Base-by-base conservation (phyloP, 352 stramenopile species). In the Phytophthora foliorum region DNA sequence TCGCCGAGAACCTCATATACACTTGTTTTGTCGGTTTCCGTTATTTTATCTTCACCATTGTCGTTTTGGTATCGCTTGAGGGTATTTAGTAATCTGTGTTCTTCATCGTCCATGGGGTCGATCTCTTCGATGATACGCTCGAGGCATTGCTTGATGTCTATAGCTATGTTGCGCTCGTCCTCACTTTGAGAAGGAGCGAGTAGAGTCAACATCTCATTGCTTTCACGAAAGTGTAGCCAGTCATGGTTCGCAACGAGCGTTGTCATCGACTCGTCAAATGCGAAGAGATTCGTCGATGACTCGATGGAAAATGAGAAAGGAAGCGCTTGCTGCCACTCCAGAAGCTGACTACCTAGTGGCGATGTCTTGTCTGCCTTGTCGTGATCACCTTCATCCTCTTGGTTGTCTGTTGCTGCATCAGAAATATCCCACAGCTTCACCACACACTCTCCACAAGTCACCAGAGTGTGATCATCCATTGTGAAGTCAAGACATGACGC, bases 361-460 rank as follows among this genome's bases (percentile, higher is more conserved):
- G 41, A 16, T 17, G 36, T 11, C 22, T 29, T 53, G 0, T 58
- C 13, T 5, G 27, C 2, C 9, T 46, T 19, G 0, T 55, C 25
- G 9, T 16, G 39, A 7, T 45, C 19, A n/a, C 38, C 13, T 45
- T 36, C 11, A 10, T 50, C 16, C 2, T 46, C 11, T 29, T 48
- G 38, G 6, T 62, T 44, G 25, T 39, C 42, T 21, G 2, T 29
- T 17, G 52, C 44, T 34, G n/a, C 21, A 25, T 36, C 25, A 3
- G 57, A 48, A 11, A 89, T 38, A 41, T 74, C 29, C 81, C 83
- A 92, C 21, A 89, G 4, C 53, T 92, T 86, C 22, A 92, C 22
- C 6, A 63, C 51, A 16, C 72, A 82, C 4, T 77, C 72, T 3
- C 81, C 80, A 27, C 72, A 74, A n/a, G 80, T 78, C 1, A 89